A percentile compares a stretch with the other conserved stretches of the same genome.
These are phyloP conservation scores for Pestalotiopsis sp. DNA, from an alignment of 2,329 filamentous ascomycete species.

Conservation along the genomic window DNA sequence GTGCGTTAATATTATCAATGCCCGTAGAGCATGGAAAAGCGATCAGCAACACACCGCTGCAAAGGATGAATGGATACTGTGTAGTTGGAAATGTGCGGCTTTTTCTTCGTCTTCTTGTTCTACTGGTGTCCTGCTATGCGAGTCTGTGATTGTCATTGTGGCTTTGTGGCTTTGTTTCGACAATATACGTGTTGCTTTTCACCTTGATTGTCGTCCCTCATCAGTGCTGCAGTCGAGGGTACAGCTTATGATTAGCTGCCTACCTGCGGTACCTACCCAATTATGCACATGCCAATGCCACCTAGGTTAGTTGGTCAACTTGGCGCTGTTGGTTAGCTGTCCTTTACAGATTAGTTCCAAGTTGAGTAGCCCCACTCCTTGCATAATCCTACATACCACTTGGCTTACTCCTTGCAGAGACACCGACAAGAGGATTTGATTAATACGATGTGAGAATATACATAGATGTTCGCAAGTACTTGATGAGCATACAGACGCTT, in stretches of 20 bases:
- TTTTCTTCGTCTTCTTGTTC: not conserved
- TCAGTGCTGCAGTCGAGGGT: not conserved
- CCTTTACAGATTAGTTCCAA: not conserved
- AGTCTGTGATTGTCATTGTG: not conserved
- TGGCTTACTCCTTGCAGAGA: not conserved
- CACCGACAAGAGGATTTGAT: not conserved
- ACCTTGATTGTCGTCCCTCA: not conserved
- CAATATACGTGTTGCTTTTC: not conserved
- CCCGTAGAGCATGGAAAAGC: not conserved
- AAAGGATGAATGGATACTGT: not conserved
- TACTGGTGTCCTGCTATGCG: too few relatives aligned
- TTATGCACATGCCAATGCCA: too few relatives aligned
- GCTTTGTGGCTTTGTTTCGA: not conserved
- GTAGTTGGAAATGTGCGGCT: not conserved
- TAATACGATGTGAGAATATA: not conserved
- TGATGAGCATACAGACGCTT: not conserved
- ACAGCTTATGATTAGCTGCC: not conserved
- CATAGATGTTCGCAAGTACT: too few relatives aligned
- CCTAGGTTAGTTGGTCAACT: too few relatives aligned
- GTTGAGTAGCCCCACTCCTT: not conserved
- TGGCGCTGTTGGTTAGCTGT: not conserved
- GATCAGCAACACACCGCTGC: not conserved
- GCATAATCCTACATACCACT: constrained; percentile 35
- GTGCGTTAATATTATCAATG: not conserved
- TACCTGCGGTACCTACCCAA: too few relatives aligned